Percentiles rank a stretch among this genome's conserved stretches.
Evolutionary conservation across 495 filamentous ascomycete species (phyloP).

Genomic region (Aspergillus saccharolyticus): DNA sequence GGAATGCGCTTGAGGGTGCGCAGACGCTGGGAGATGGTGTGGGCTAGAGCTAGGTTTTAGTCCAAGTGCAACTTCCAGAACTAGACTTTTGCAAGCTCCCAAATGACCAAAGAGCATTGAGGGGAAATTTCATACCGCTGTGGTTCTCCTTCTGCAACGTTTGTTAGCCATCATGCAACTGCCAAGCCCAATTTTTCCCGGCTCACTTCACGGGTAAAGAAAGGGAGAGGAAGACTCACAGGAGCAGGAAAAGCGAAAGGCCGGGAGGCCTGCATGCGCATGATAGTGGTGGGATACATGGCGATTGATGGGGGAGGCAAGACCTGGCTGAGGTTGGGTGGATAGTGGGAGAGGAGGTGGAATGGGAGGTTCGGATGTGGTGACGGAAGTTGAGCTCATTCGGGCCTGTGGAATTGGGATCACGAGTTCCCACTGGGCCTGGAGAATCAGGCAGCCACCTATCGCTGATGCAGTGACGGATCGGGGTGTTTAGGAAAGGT

Average conservation of each 20-base stretch:
- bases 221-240: slow-evolving; percentile 50
- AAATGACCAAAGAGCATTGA: slow-evolving; percentile 16
- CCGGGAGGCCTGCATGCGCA: slow-evolving; percentile 53
- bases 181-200: slow-evolving; percentile 16
- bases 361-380: slow-evolving; percentile 20
- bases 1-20: slow-evolving; percentile 82
- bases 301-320: slow-evolving; percentile 8
- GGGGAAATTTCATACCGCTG: slow-evolving; percentile 56
- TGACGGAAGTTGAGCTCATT: slow-evolving; percentile 24
- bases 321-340: slow-evolving; percentile 5
- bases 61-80: slow-evolving; percentile 11
- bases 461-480: slow-evolving; percentile 14
- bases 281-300: slow-evolving; percentile 64
- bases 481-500: slow-evolving; percentile 38
- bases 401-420: not conserved
- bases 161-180: slow-evolving; percentile 33
- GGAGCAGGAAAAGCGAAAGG: slow-evolving; percentile 73
- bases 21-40: slow-evolving; percentile 95
- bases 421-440: not conserved
- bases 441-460: slow-evolving; percentile 18
- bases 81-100: not conserved
- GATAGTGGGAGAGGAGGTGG: slow-evolving; percentile 11
- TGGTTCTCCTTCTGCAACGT: slow-evolving; percentile 71
- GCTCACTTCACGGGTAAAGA: not conserved
- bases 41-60: slow-evolving; percentile 56